Conservation (phyloP, 805 yeast species). For the Wickerhamomyces pijperi region DNA sequence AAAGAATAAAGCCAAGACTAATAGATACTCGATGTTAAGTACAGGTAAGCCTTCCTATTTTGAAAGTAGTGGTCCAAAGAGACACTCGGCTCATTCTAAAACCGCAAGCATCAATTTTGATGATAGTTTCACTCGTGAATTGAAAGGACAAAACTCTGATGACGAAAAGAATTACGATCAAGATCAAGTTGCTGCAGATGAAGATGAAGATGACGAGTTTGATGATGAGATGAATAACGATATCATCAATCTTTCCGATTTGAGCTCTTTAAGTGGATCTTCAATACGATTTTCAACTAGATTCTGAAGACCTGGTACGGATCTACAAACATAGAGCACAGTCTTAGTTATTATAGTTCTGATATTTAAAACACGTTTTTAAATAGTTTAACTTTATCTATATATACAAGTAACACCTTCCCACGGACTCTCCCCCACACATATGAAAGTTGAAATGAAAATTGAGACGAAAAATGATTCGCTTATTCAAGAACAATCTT, state of each 20-base stretch:
- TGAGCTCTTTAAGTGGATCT: background rate
- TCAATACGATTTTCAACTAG: background rate
- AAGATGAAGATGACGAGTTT: background rate
- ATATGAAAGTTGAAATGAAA: background rate
- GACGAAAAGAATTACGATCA: background rate
- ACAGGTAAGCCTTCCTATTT: too few relatives aligned
- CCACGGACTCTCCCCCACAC: background rate
- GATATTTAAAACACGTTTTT: background rate
- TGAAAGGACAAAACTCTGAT: background rate
- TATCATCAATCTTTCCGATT: background rate
- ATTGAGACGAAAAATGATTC: too few relatives aligned
- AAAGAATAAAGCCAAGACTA: too few relatives aligned
- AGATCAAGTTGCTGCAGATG: too few relatives aligned
- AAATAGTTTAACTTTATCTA: background rate
- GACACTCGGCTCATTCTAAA: background rate
- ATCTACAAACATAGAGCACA: too few relatives aligned
- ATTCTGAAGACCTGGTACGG: too few relatives aligned
- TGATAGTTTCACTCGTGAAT: background rate
- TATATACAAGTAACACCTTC: background rate
- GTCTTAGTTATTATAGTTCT: background rate
- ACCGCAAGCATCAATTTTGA: background rate
- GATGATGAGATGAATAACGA: background rate
- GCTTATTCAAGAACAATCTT: conserved; percentile 76
- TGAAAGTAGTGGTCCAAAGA: too few relatives aligned
- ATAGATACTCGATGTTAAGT: too few relatives aligned